These are phyloP conservation scores for Trichoderma hamatum DNA, from an alignment of 2,329 filamentous ascomycete species.

Conservation along the genomic window DNA sequence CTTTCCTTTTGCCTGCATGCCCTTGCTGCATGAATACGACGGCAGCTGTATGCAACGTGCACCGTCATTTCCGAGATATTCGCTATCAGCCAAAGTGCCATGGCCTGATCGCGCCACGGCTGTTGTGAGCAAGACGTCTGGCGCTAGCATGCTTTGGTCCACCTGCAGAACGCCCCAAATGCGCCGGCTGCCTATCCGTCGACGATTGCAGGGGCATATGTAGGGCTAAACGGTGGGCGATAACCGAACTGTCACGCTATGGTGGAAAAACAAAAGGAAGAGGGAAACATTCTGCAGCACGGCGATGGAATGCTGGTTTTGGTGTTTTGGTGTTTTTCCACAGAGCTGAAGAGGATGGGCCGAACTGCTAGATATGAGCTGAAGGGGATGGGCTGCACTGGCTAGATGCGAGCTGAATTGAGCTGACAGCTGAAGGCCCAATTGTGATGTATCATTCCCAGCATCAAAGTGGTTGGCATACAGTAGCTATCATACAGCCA, in stretches of 20 bases:
- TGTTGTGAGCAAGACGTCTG: not conserved
- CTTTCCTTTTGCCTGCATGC: not conserved
- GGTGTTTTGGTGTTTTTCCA: no score
- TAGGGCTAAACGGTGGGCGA: not conserved
- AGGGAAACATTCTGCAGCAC: not conserved
- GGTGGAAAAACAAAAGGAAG: not conserved
- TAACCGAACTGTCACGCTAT: not conserved
- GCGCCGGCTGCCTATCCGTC: not conserved
- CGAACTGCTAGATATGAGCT: not conserved
- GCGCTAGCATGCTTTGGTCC: not conserved
- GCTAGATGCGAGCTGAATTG: not conserved
- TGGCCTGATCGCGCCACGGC: conserved; percentile 13
- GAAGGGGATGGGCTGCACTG: no score
- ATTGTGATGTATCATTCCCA: not conserved
- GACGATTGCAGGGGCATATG: not conserved
- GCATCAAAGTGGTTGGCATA: not conserved
- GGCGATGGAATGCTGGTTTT: no score
- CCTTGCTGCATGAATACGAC: not conserved
- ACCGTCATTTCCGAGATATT: conserved; percentile 17
- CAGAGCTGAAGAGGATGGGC: no score
- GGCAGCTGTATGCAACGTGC: not conserved
- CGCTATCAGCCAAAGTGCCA: conserved; percentile 17
- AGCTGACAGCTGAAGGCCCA: not conserved
- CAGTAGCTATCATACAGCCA: not conserved
- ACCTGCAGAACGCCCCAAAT: not conserved